Conservation (phyloP, 2,329 filamentous ascomycete genomes). For the Seiridium cupressi region DNA sequence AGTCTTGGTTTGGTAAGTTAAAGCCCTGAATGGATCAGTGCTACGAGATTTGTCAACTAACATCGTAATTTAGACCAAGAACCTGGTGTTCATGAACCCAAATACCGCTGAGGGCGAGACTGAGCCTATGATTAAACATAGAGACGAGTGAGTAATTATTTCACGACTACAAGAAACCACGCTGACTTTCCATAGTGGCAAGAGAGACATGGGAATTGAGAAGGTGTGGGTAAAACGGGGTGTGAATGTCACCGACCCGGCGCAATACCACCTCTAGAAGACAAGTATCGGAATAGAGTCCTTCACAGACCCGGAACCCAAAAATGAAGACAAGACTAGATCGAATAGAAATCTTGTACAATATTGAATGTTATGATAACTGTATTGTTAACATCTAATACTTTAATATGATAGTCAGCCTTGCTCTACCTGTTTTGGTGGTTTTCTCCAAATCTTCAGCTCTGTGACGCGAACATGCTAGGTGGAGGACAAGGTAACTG, state of each 20-base stretch:
- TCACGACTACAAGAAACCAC: not conserved
- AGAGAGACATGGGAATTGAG: constrained; percentile 29
- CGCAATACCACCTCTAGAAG: constrained; percentile 27
- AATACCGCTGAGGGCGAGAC: constrained; percentile 21
- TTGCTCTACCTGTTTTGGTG: too few relatives aligned
- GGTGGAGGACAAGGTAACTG: constrained; percentile 32
- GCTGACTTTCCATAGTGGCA: constrained; percentile 19
- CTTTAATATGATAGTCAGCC: not conserved
- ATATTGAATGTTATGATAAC: not conserved
- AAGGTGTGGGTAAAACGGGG: constrained; percentile 26
- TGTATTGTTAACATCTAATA: not conserved
- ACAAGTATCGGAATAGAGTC: not conserved
- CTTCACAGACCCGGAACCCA: not conserved
- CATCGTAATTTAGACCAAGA: constrained; percentile 19
- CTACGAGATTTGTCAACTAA: not conserved
- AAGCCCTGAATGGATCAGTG: not conserved
- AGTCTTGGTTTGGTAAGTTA: constrained; percentile 33
- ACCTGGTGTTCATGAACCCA: constrained; percentile 30
- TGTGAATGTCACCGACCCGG: constrained; percentile 19
- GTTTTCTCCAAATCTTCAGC: too few relatives aligned
- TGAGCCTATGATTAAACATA: constrained; percentile 23
- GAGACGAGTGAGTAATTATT: constrained; percentile 26
- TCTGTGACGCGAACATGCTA: not conserved
- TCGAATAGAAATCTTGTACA: too few relatives aligned
- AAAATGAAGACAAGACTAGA: too few relatives aligned